A percentile compares a stretch with the other conserved stretches of the same genome.
phyloP scores from a whole-genome alignment of 2,329 filamentous ascomycete genomes.

The Coleophoma cylindrospora region DNA sequence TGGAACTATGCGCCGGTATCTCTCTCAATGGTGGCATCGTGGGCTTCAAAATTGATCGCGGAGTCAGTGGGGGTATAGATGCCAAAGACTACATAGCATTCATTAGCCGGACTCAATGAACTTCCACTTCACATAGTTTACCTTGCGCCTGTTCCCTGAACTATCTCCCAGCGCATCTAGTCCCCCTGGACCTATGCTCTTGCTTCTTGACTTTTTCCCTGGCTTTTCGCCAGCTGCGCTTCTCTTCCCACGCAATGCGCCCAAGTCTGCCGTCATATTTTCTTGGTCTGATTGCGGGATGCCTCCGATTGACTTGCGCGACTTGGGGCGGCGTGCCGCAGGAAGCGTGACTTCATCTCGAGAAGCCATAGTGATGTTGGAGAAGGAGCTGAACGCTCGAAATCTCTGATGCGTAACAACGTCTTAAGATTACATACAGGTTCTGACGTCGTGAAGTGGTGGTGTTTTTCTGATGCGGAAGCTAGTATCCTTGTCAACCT shows the following conservation, averaged over 20 bases:
- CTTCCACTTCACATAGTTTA: slow-evolving; percentile 31
- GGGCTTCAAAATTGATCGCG: slow-evolving; percentile 76
- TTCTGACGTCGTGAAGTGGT: background rate
- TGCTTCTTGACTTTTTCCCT: slow-evolving; percentile 74
- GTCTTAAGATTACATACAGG: slow-evolving; percentile 6
- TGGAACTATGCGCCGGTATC: slow-evolving; percentile 50
- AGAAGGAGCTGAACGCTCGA: slow-evolving; percentile 10
- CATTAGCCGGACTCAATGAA: slow-evolving; percentile 7
- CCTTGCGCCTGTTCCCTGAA: slow-evolving; percentile 74
- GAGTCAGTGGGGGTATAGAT: slow-evolving; percentile 34
- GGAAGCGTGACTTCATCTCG: slow-evolving; percentile 45
- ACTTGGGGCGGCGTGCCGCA: slow-evolving; percentile 39
- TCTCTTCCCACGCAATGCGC: slow-evolving; percentile 31
- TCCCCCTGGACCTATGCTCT: slow-evolving; percentile 91
- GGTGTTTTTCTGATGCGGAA: too few relatives aligned
- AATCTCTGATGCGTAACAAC: background rate
- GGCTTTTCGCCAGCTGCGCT: slow-evolving; percentile 13
- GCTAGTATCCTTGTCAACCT: too few relatives aligned
- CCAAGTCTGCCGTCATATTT: slow-evolving; percentile 67
- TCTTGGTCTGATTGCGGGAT: slow-evolving; percentile 64
- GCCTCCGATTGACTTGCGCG: slow-evolving; percentile 70
- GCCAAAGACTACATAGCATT: slow-evolving; percentile 21
- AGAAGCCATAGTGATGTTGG: slow-evolving; percentile 29
- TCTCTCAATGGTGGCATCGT: slow-evolving; percentile 63
- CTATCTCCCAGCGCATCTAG: slow-evolving; percentile 74